phyloP scores from a whole-genome alignment of 2,329 filamentous ascomycete genomes.

The Phoma sp. region DNA sequence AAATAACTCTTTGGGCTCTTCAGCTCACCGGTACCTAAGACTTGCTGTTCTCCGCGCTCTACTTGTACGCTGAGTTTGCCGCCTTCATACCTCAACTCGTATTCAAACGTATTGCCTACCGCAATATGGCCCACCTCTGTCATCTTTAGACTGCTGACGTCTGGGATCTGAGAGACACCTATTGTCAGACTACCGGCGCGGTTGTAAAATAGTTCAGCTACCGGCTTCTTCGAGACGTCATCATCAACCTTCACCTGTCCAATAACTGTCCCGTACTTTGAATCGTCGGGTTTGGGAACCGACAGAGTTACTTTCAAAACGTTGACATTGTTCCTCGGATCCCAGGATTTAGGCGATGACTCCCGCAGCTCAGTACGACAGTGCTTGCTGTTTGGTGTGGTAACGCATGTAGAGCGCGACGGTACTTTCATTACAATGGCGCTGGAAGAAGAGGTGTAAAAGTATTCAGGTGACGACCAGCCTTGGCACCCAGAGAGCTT shows the following conservation, averaged over 20 bases:
- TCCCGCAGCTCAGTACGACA: constrained; percentile 54
- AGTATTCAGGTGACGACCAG: constrained; percentile 45
- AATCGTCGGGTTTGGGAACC: constrained; percentile 41
- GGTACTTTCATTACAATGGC: constrained; percentile 51
- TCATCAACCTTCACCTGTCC: constrained; percentile 51
- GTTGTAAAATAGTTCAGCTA: constrained; percentile 51
- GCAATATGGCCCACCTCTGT: constrained; percentile 42
- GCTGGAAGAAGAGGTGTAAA: constrained; percentile 35
- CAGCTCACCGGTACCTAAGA: constrained; percentile 23
- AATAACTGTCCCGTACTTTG: constrained; percentile 47
- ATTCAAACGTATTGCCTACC: constrained; percentile 45
- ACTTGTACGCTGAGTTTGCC: constrained; percentile 35
- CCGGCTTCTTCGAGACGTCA: constrained; percentile 47
- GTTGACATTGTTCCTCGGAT: constrained; percentile 43
- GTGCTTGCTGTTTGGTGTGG: constrained; percentile 50
- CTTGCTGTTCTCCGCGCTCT: constrained; percentile 16
- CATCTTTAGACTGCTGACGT: constrained; percentile 39
- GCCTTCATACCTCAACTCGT: constrained; percentile 48
- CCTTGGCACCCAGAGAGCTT: constrained; percentile 48
- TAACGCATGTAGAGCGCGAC: constrained; percentile 48
- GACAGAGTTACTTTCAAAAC: constrained; percentile 41
- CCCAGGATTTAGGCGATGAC: constrained; percentile 38
- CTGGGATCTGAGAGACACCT: constrained; percentile 48
- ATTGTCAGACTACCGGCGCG: constrained; percentile 43
- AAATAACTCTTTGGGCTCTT: constrained; percentile 28